A percentile compares a stretch with the other conserved stretches of the same genome.
Evolutionary conservation across 371 early-diverging fungal species (phyloP).

Genomic region (Rhizopus arrhizus): DNA sequence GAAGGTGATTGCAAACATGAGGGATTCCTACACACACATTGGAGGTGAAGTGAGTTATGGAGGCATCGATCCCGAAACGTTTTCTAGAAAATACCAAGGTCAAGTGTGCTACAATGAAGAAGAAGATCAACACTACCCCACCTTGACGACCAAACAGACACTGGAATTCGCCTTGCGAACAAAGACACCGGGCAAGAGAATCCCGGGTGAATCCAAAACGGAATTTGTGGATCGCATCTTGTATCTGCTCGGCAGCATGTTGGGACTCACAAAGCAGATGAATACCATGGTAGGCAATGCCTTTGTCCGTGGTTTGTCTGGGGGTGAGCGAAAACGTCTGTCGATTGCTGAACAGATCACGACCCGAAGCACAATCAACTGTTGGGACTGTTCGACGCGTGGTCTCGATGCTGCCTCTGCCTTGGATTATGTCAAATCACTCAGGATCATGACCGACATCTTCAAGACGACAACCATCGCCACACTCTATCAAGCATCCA

Average conservation of each 20-base stretch:
- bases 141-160: conserved; percentile 69
- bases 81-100: conserved; percentile 57
- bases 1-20: conserved; percentile 66
- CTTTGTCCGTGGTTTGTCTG: conserved; percentile 78
- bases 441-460: conserved; percentile 68
- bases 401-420: conserved; percentile 92
- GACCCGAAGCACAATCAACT: conserved; percentile 68
- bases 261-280: conserved; percentile 71
- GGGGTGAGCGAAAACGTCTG: conserved; percentile 86
- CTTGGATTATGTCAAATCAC: conserved; percentile 69
- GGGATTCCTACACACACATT: conserved; percentile 57
- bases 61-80: conserved; percentile 56
- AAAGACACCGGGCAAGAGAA: conserved; percentile 62
- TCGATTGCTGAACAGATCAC: conserved; percentile 86
- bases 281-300: conserved; percentile 84
- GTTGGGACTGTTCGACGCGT: conserved; percentile 85
- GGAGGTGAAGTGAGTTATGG: conserved; percentile 62
- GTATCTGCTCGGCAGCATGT: conserved; percentile 63
- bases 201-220: conserved; percentile 42
- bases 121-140: conserved; percentile 73
- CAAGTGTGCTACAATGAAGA: conserved; percentile 71
- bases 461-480: conserved; percentile 65
- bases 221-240: conserved; percentile 50
- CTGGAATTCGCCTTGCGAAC: conserved; percentile 65
- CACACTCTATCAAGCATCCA: conserved; percentile 69